Percentiles rank a stretch among this genome's conserved stretches.
Evolutionary conservation across 768 basidiomycete genomes (phyloP).

Genomic region (Pulveroboletus sp.): DNA sequence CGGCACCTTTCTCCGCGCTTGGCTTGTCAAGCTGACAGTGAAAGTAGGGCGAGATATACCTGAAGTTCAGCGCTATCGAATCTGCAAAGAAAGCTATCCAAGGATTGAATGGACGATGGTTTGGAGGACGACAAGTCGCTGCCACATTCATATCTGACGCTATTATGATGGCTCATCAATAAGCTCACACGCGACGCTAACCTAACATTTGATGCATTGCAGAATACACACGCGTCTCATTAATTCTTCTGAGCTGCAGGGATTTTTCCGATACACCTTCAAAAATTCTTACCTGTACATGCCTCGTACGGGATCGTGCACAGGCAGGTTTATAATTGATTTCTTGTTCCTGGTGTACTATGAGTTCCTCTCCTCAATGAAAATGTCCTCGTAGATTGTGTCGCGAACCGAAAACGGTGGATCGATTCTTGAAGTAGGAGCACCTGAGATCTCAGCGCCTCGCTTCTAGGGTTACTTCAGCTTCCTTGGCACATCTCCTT

Average conservation of each 20-base stretch:
- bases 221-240: constrained; percentile 22
- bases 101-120: constrained; percentile 95
- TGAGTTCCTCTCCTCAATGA: constrained; percentile 31
- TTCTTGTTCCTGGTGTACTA: constrained; percentile 27
- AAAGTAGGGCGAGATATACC: constrained; percentile 89
- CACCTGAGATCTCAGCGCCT: constrained; percentile 5
- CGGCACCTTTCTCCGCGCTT: constrained; percentile 18
- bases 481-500: background rate
- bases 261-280: constrained; percentile 26
- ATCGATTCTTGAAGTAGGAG: constrained; percentile 20
- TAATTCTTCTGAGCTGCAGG: constrained; percentile 32
- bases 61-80: constrained; percentile 81
- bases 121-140: constrained; percentile 85
- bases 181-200: constrained; percentile 25
- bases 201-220: constrained; percentile 27
- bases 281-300: constrained; percentile 31
- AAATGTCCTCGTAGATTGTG: constrained; percentile 32
- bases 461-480: background rate
- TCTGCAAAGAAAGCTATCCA: constrained; percentile 79
- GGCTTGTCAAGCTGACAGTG: constrained; percentile 10
- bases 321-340: constrained; percentile 38
- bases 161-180: constrained; percentile 89
- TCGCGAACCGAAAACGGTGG: constrained; percentile 19
- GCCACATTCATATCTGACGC: constrained; percentile 90
- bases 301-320: constrained; percentile 27